These are phyloP conservation scores for Cytospora schulzeri DNA, from an alignment of 2,329 filamentous ascomycete species.

Conservation along the genomic window DNA sequence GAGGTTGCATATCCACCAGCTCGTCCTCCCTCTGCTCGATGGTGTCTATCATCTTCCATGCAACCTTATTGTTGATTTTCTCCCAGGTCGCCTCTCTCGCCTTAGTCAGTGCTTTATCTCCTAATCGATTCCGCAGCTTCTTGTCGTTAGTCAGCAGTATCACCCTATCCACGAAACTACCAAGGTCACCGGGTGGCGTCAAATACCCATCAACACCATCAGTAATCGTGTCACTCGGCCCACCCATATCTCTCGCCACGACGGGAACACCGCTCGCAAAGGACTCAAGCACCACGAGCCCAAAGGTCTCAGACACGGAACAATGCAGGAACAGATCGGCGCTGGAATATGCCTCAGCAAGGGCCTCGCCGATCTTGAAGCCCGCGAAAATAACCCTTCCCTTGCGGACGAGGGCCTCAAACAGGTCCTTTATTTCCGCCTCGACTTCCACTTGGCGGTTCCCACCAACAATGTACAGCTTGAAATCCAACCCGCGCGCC, in stretches of 20 bases:
- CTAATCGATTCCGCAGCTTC: conserved; percentile 48
- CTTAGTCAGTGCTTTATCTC: conserved; percentile 51
- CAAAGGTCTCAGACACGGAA: conserved; percentile 72
- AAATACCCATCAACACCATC: conserved; percentile 63
- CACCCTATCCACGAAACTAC: conserved; percentile 58
- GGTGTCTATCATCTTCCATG: conserved; percentile 62
- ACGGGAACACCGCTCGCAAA: conserved; percentile 73
- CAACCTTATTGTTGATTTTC: conserved; percentile 70
- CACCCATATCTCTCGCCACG: conserved; percentile 68
- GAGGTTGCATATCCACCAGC: conserved; percentile 32
- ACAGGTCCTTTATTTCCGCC: conserved; percentile 61
- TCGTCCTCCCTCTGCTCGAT: conserved; percentile 49
- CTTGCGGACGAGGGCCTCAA: conserved; percentile 49
- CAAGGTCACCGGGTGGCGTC: conserved; percentile 60
- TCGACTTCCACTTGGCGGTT: conserved; percentile 67
- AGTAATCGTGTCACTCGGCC: conserved; percentile 67
- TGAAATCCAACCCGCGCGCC: conserved; percentile 58
- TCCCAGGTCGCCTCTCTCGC: conserved; percentile 70
- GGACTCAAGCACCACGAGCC: conserved; percentile 68
- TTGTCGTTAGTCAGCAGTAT: conserved; percentile 51
- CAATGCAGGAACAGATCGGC: conserved; percentile 73
- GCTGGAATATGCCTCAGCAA: conserved; percentile 68
- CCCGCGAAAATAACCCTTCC: conserved; percentile 67
- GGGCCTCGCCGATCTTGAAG: conserved; percentile 60
- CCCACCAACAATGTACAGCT: conserved; percentile 67